Evolutionary conservation across 345 rosid species (phyloP), one percentile per base, ranked within the genome.

Genomic region (Murraya paniculata): DNA sequence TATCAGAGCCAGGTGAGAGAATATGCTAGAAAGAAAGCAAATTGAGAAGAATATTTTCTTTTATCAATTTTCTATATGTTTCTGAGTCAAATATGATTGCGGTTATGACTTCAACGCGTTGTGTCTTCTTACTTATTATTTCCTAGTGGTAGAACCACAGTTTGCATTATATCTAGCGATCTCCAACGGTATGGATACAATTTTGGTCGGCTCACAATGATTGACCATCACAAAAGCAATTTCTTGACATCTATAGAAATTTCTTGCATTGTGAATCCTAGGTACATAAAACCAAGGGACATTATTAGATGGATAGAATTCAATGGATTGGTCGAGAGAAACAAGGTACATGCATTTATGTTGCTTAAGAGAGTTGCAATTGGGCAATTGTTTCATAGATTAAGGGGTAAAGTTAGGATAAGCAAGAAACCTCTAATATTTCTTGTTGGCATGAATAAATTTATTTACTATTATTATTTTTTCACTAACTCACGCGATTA

Each of bases 271-370:
- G 18, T 58, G 75, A 5, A 25, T 27, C 13, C 1, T 1, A 38
- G 65, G 19, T 25, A 25, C 53, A 30, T 14, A 22, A 65, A 57
- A 45, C 4, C 7, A 57, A 31, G 66, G 66, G 66, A 61, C 65
- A 50, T 62, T 33, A 9, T 50, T 50, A 24, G 45, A 78, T 81
- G 68, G 45, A 62, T 65, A 68, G 75, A 70, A 70, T 86, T 72
- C 72, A 75, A 35, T 74, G 79, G 71, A 82, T 31, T 7, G 6
- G 13, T 10, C 0, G 14, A 25, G 58, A 9, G 11, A 65, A 77
- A 18, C 75, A 71, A 75, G 70, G 77, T 75, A 7, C 81, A 76
- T n/a, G 81, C 75, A 80, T 81, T 14, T n/a, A 7, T 35, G 81
- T 75, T 35, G 53, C 78, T 5, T 16, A 3, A 73, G 57, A 33